These are phyloP conservation scores for Sugiyamaella mastotermitis DNA, from an alignment of 805 yeast genomes.

Conservation along the genomic window DNA sequence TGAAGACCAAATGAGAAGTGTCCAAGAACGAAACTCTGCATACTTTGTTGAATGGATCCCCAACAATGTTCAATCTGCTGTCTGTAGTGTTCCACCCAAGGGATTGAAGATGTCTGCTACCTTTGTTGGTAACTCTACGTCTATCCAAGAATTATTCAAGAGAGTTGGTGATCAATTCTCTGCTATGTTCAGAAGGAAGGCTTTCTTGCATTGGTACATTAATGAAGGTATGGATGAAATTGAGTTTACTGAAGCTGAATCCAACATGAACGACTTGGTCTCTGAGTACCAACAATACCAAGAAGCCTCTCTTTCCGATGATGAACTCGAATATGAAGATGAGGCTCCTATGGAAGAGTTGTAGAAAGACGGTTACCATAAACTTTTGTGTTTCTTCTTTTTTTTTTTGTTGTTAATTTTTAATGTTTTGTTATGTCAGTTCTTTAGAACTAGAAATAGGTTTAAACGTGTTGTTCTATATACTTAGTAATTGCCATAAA, in stretches of 20 bases:
- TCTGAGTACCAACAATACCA: constrained; percentile 91
- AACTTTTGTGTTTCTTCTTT: no score
- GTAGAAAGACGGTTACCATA: no score
- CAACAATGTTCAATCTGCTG: constrained; percentile 88
- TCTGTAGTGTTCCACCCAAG: constrained; percentile 85
- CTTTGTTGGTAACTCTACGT: constrained; percentile 87
- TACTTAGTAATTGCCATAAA: background rate
- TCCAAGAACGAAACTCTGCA: constrained; percentile 73
- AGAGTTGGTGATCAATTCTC: constrained; percentile 86
- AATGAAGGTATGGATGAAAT: constrained; percentile 94
- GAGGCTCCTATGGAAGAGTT: constrained; percentile 11
- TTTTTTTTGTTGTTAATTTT: background rate
- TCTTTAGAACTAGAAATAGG: background rate
- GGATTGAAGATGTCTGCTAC: constrained; percentile 87
- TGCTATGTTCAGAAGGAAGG: constrained; percentile 89
- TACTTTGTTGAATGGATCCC: constrained; percentile 96
- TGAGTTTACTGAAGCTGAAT: constrained; percentile 92
- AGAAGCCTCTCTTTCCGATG: constrained; percentile 70
- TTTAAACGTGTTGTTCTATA: background rate
- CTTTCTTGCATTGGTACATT: constrained; percentile 95
- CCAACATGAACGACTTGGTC: constrained; percentile 82
- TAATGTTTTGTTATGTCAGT: background rate
- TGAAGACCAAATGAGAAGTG: constrained; percentile 85
- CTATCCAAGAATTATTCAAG: constrained; percentile 84
- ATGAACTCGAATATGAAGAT: constrained; percentile 57